These are phyloP conservation scores for Ulvella scutata DNA, from an alignment of 139 green algal species.

Conservation along the genomic window DNA sequence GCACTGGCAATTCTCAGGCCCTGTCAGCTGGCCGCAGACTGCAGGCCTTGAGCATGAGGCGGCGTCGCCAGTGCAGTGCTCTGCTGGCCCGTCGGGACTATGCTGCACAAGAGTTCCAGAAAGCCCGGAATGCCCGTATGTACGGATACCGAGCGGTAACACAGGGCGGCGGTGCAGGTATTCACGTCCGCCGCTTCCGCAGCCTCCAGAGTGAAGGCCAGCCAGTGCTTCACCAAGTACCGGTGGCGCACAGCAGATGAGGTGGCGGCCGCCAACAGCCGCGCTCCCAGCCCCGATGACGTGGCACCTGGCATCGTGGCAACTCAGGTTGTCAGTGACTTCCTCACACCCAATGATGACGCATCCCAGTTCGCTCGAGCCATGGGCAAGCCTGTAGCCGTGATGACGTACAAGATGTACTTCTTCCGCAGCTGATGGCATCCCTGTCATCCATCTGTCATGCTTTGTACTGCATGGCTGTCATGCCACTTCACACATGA, in stretches of 20 bases:
- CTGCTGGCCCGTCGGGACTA: no score
- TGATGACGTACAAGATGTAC: conserved; percentile 64
- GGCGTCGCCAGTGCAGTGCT: no score
- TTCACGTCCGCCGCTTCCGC: neutral
- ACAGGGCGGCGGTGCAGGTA: neutral
- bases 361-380: conserved; percentile 21
- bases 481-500: no score
- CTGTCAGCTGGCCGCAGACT: no score
- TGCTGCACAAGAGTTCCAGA: no score
- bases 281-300: conserved; percentile 29
- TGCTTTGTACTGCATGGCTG: no score
- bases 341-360: conserved; percentile 51
- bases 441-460: no score
- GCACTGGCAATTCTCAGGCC: no score
- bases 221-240: conserved; percentile 79
- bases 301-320: conserved; percentile 35
- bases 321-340: conserved; percentile 57
- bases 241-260: conserved; percentile 30
- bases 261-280: conserved; percentile 8
- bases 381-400: conserved; percentile 36
- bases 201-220: conserved; percentile 41
- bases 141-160: neutral
- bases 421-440: conserved; percentile 27
- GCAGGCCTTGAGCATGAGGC: no score
- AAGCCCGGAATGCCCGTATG: no score